phyloP scores from a whole-genome alignment of 108 stramenopile species.

The Skeletonema grethae region DNA sequence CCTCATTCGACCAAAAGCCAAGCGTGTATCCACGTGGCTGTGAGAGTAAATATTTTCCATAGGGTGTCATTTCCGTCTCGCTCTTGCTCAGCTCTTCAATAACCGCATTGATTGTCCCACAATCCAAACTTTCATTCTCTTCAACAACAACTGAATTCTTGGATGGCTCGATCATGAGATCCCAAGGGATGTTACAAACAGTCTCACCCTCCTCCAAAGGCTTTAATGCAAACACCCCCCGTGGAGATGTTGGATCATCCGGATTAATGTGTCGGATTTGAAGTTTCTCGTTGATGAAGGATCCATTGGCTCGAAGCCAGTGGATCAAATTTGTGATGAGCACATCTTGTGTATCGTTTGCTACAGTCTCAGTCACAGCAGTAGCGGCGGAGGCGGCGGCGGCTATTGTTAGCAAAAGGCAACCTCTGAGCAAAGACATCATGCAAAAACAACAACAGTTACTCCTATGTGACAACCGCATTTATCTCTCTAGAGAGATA shows the following conservation, averaged over 20 bases:
- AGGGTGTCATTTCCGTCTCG: slow-evolving; percentile 54
- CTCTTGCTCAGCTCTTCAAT: slow-evolving; percentile 40
- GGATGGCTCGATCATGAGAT: slow-evolving; percentile 29
- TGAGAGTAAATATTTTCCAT: slow-evolving; percentile 50
- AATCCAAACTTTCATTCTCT: slow-evolving; percentile 19
- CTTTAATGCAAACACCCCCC: slow-evolving; percentile 54
- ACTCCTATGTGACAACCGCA: too few species aligned
- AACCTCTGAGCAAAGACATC: background rate
- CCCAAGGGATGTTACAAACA: slow-evolving; percentile 46
- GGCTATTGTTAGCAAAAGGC: background rate
- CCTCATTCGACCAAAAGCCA: slow-evolving; percentile 57
- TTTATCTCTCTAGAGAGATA: too few species aligned
- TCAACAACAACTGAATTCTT: background rate
- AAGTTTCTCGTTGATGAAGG: slow-evolving; percentile 37
- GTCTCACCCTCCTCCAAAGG: slow-evolving; percentile 44
- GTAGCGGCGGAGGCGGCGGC: background rate
- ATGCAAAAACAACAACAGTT: too few species aligned
- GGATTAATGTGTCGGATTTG: slow-evolving; percentile 19
- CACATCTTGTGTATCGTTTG: background rate
- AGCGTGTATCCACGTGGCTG: slow-evolving; percentile 23
- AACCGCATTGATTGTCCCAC: slow-evolving; percentile 40
- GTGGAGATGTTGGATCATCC: slow-evolving; percentile 31
- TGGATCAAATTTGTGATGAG: background rate
- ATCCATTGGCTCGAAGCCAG: slow-evolving; percentile 36
- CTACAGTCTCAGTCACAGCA: background rate